Conservation (phyloP, 169 alveolate genomes). For the Eimeria acervulina region DNA sequence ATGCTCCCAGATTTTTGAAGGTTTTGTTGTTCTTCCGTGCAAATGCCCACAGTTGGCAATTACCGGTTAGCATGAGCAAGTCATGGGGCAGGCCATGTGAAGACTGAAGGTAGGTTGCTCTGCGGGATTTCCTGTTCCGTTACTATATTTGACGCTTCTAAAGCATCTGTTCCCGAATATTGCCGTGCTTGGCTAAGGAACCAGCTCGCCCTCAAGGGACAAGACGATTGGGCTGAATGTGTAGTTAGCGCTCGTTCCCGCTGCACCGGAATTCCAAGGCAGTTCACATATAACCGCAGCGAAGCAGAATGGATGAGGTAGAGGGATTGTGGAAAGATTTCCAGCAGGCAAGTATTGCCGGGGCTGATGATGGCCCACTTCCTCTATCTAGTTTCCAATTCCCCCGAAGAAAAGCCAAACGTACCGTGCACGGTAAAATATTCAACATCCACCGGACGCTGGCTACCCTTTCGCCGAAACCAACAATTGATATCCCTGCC, state of each 20-base stretch:
- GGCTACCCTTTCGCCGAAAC: neutral
- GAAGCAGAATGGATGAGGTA: slow-evolving; percentile 3
- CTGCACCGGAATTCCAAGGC: neutral
- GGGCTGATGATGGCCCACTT: neutral
- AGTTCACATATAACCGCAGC: neutral
- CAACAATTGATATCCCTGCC: neutral
- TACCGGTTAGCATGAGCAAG: neutral
- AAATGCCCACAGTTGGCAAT: neutral
- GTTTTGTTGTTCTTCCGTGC: neutral
- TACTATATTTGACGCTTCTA: neutral
- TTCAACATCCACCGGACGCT: neutral
- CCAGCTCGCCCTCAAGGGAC: neutral
- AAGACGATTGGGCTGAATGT: neutral
- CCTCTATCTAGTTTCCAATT: slow-evolving; percentile 55
- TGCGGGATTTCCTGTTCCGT: too few relatives aligned
- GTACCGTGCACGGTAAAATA: neutral
- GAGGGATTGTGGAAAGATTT: slow-evolving; percentile 46
- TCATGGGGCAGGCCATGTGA: neutral
- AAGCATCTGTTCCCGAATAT: neutral
- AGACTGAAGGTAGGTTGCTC: neutral
- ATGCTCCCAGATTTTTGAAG: neutral
- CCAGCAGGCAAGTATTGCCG: neutral
- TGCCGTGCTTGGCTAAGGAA: neutral
- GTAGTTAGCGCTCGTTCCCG: neutral
- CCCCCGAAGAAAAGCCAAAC: neutral